Conservation (phyloP, 257 asterid species). For the Orobanche coerulescens region DNA sequence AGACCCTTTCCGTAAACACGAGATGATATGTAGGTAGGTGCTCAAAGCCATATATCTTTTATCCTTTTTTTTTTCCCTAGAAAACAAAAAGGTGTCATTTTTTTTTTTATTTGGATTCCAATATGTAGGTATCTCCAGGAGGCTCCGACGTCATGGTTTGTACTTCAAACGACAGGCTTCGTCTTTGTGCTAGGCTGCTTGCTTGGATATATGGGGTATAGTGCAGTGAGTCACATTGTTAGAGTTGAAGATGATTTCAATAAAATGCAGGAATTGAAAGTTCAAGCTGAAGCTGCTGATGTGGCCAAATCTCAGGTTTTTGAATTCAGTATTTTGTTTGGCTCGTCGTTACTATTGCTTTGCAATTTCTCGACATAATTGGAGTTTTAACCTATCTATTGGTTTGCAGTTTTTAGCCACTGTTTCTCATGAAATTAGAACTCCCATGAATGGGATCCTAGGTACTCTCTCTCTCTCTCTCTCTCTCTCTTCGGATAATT, state of each 20-base stretch:
- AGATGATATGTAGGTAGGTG: constrained; percentile 83
- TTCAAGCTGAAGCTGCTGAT: constrained; percentile 91
- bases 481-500: background rate
- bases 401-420: constrained; percentile 78
- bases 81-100: too few relatives aligned
- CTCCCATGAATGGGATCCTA: constrained; percentile 93
- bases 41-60: background rate
- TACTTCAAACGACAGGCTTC: constrained; percentile 47
- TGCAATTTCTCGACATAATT: constrained; percentile 2
- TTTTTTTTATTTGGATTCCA: constrained; percentile 10
- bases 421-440: constrained; percentile 94
- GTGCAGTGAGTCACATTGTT: constrained; percentile 64
- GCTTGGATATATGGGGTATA: constrained; percentile 52
- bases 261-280: constrained; percentile 66
- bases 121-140: constrained; percentile 58
- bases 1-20: constrained; percentile 80
- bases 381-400: constrained; percentile 16
- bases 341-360: constrained; percentile 7
- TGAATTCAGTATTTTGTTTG: background rate
- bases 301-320: constrained; percentile 88
- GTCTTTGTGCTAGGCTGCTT: constrained; percentile 46
- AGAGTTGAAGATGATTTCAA: constrained; percentile 73
- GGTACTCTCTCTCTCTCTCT: constrained; percentile 58
- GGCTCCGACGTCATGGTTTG: constrained; percentile 64
- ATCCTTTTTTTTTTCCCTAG: background rate